phyloP scores from a whole-genome alignment of 2,329 filamentous ascomycete species.

The Colletotrichum filicis region DNA sequence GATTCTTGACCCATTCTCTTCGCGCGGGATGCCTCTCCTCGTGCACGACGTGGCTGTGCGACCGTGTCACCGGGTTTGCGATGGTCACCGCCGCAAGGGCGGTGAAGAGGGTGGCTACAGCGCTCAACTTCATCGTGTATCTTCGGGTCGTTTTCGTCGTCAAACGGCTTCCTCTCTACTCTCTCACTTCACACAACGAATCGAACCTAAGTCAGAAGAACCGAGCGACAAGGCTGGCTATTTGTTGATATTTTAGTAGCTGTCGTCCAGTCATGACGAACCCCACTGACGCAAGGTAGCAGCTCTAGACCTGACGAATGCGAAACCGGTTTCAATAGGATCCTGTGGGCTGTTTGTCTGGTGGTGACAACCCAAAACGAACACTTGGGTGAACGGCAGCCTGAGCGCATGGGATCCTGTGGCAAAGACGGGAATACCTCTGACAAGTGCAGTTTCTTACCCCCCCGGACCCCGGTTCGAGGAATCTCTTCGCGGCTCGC shows the following conservation, averaged over 20 bases:
- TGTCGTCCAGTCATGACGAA: slow-evolving; percentile 26
- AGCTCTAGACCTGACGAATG: slow-evolving; percentile 27
- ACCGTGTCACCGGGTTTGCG: slow-evolving; percentile 29
- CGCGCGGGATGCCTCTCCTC: slow-evolving; percentile 34
- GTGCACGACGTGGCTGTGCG: slow-evolving; percentile 35
- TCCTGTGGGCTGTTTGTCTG: slow-evolving; percentile 25
- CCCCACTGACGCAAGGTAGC: slow-evolving; percentile 22
- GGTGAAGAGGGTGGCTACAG: slow-evolving; percentile 22
- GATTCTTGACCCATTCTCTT: slow-evolving; percentile 35
- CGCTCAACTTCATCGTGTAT: slow-evolving; percentile 34
- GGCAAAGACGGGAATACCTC: slow-evolving; percentile 21
- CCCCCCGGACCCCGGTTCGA: not conserved
- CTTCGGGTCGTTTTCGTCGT: slow-evolving; percentile 18
- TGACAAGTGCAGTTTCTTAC: slow-evolving; percentile 25
- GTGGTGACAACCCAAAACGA: slow-evolving; percentile 30
- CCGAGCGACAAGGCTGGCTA: slow-evolving; percentile 26
- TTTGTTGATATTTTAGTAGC: slow-evolving; percentile 31
- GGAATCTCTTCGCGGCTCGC: not conserved
- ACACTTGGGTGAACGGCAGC: slow-evolving; percentile 30
- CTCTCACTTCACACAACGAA: slow-evolving; percentile 2
- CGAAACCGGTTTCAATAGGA: slow-evolving; percentile 33
- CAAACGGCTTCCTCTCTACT: slow-evolving; percentile 13
- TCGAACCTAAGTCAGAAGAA: slow-evolving; percentile 1
- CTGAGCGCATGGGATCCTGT: slow-evolving; percentile 28
- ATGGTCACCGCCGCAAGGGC: slow-evolving; percentile 26